phyloP scores from a whole-genome alignment of 177 flowering plant genomes.

The Vitis hybrid region DNA sequence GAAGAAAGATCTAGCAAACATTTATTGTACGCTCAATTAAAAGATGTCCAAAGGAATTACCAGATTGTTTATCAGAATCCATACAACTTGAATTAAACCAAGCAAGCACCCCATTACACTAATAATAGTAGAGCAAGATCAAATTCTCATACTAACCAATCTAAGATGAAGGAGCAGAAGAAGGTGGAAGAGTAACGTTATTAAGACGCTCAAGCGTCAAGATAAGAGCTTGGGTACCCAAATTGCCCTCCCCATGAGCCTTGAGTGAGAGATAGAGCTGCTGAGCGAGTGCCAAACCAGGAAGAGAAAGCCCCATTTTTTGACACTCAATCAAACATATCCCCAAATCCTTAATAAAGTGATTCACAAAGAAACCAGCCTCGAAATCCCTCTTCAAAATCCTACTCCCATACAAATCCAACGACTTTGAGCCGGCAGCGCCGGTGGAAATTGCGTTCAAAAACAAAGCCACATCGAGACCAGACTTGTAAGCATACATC shows the following conservation, averaged over 20 bases:
- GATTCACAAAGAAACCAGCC: conserved; percentile 86
- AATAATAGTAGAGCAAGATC: neutral
- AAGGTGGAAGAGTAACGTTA: conserved; percentile 47
- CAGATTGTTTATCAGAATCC: too few species aligned
- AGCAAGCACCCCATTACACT: too few species aligned
- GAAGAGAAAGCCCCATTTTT: conserved; percentile 78
- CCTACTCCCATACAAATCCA: conserved; percentile 78
- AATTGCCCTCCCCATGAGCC: conserved; percentile 87
- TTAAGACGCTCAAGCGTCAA: conserved; percentile 86
- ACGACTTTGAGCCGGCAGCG: conserved; percentile 86
- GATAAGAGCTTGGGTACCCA: conserved; percentile 87
- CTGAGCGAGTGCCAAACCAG: conserved; percentile 91
- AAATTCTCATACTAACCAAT: conserved; percentile 6
- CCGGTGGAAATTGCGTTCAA: conserved; percentile 79
- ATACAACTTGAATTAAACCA: too few species aligned
- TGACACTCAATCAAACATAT: conserved; percentile 89
- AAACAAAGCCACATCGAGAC: conserved; percentile 56
- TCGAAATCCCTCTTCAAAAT: conserved; percentile 85
- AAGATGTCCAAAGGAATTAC: too few species aligned
- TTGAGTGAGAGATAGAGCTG: conserved; percentile 85
- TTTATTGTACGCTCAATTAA: too few species aligned
- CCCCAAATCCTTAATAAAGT: conserved; percentile 94
- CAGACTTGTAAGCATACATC: conserved; percentile 81
- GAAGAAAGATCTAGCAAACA: too few species aligned
- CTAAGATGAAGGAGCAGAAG: neutral